phyloP scores from a whole-genome alignment of 208 protist species.

The Leishmania arabica region DNA sequence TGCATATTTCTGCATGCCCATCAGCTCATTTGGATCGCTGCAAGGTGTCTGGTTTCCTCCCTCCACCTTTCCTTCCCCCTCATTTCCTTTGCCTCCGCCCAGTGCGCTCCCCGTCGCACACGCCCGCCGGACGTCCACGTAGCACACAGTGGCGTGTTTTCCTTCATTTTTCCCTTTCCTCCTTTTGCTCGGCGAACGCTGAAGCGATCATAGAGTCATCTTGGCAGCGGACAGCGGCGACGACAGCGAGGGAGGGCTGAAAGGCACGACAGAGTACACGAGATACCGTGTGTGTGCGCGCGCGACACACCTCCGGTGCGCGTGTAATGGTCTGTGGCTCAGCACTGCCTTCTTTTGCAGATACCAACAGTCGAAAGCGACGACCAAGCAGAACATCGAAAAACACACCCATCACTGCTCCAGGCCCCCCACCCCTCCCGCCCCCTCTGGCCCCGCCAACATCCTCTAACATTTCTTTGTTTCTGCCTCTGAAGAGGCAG shows the following conservation, averaged over 20 bases:
- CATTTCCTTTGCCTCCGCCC: neutral
- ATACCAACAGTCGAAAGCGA: neutral
- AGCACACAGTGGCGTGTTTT: neutral
- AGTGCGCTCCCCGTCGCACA: neutral
- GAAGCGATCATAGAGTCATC: neutral
- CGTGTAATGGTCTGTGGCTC: neutral
- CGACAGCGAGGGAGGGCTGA: neutral
- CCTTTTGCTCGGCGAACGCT: neutral
- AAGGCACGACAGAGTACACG: too few species aligned
- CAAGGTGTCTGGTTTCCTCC: neutral
- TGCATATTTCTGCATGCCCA: too few species aligned
- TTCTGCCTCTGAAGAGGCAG: neutral
- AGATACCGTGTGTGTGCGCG: too few species aligned
- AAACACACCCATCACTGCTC: neutral
- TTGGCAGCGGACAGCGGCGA: neutral
- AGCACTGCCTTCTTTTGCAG: neutral
- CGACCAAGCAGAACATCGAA: neutral
- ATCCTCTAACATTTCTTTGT: neutral
- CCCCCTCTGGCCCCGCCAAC: neutral
- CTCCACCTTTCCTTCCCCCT: neutral
- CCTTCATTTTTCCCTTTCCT: neutral
- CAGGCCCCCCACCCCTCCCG: neutral
- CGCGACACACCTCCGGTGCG: neutral
- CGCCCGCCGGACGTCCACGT: neutral
- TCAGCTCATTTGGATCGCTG: neutral